A percentile compares a stretch with the other conserved stretches of the same genome.
Evolutionary conservation across 192 early-diverging fungal species (phyloP).

Genomic region (Obelidium mucronatum): DNA sequence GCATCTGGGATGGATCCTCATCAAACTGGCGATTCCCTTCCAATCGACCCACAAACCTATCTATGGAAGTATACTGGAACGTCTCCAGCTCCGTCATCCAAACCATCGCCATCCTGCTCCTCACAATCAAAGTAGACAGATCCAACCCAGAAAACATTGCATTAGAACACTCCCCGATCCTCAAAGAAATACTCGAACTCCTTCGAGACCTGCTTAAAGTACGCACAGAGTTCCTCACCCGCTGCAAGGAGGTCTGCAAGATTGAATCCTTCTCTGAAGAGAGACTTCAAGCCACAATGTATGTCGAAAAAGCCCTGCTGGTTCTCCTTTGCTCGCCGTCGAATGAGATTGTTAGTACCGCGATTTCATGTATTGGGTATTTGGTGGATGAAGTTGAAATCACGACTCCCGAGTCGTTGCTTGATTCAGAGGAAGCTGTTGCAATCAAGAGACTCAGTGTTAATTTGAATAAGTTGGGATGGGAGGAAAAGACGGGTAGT

Average conservation of each 20-base stretch:
- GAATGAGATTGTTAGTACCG: slow-evolving; percentile 49
- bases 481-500: slow-evolving; percentile 26
- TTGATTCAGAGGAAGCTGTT: not conserved
- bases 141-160: not conserved
- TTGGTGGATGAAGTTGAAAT: slow-evolving; percentile 76
- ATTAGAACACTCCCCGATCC: not conserved
- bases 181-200: slow-evolving; percentile 40
- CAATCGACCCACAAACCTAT: slow-evolving; percentile 56
- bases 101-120: slow-evolving; percentile 73
- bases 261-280: slow-evolving; percentile 55
- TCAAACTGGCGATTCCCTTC: slow-evolving; percentile 46
- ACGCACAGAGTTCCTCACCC: slow-evolving; percentile 48
- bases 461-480: not conserved
- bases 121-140: slow-evolving; percentile 59
- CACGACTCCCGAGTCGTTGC: slow-evolving; percentile 45
- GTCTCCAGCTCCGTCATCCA: slow-evolving; percentile 67
- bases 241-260: not conserved
- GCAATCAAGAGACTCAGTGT: not conserved
- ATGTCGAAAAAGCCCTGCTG: slow-evolving; percentile 77
- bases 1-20: slow-evolving; percentile 77
- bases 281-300: slow-evolving; percentile 70
- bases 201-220: slow-evolving; percentile 34
- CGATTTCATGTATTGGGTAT: slow-evolving; percentile 68
- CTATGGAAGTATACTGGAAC: slow-evolving; percentile 81
- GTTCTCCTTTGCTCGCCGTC: slow-evolving; percentile 80